Evolutionary conservation across 768 basidiomycete genomes (phyloP), one percentile per base, ranked within the genome.

Genomic region (Steccherinum ochraceum): DNA sequence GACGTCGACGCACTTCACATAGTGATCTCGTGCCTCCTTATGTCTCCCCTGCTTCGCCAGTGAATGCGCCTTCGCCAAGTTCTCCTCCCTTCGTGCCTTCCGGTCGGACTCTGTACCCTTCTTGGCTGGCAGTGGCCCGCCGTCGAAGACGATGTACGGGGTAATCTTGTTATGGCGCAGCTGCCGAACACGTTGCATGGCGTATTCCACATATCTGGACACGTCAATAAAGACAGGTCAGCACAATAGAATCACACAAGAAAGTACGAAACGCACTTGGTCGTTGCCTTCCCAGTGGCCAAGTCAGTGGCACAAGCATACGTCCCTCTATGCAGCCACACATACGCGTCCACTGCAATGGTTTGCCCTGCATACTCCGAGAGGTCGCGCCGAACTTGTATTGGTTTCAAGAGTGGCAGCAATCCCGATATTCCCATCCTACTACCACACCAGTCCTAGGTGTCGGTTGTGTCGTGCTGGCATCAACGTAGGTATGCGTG

Each of bases 111-210:
- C 96, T 0, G 95, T 98, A 0, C 83, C 84, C 64, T 80, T 83
- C 77, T 99, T 99, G 13, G 95, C 94, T 5, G 93, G 93, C 24
- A 99, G 79, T 10, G 89, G 89, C 0, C 95, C 95, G 13, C 96
- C 96, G 62, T 98, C 96, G 60, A 99, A 95, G 16, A 99, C 96
- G 21, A 99, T 72, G 65, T 89, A 93, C 1, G 96, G 95, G 46
- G 78, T 77, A 52, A 98, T 89, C 20, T 81, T 80, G 65, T 91
- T 77, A 68, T 98, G 84, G 54, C 82, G 80, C 46, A 99, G 69
- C 49, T 98, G 78, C 24, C 93, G 80, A 41, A 98, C 83, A 25
- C 88, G 83, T 57, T 91, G 83, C 93, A 98, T 95, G 35, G 86
- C 86, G 69, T 95, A 99, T 65, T 95, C 86, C 52, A 98, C 92